Base-by-base conservation (phyloP, 495 filamentous ascomycete species). In the Penicillium mononematosum region DNA sequence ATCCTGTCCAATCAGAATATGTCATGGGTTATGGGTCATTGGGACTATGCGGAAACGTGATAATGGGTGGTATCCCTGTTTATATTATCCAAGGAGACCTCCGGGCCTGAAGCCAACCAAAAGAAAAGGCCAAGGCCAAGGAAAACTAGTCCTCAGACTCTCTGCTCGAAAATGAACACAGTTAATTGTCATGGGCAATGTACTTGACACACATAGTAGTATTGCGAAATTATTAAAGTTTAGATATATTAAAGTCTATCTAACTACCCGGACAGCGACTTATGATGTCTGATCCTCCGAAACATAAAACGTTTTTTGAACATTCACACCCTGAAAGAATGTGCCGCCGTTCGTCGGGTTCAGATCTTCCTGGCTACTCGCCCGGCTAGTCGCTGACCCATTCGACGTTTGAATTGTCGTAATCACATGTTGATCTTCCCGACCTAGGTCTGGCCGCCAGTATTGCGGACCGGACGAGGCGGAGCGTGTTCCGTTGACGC, bases 221-320 rank as follows among this genome's bases (percentile, higher is more conserved):
- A 14, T 44, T 22, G 27, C 6, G 12, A 25, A 38, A 14, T 16
- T 16, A 50, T 36, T 50, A 50, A 20, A 25, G 36, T 22, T 5
- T 50, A 25, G 29, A 22, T 50, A 22, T 17, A 50, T 50, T 38
- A 50, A 8, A 24, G 29, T 17, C 5, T 25, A 38, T 20, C 29
- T 9, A 34, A 19, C 8, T 19, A 50, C 12, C 48, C 14, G 12
- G 10, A 3, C 32, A 25, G 10, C 7, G 5, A 32, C 16, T 7
- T 31, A 45, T 16, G 52, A 55, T 6, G 53, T 9, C 4, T 66
- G 58, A 58, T 65, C 61, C 4, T 65, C 69, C 19, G 74, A 70
- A 39, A 77, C 69, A 47, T 64, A 62, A 45, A 77, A 77, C 0
- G 72, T 68, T 57, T 72, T 77, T 29, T 77, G 71, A 36, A 77